Conservation (phyloP, 1,284 basidiomycete species). For the Fistulinella staudtii region DNA sequence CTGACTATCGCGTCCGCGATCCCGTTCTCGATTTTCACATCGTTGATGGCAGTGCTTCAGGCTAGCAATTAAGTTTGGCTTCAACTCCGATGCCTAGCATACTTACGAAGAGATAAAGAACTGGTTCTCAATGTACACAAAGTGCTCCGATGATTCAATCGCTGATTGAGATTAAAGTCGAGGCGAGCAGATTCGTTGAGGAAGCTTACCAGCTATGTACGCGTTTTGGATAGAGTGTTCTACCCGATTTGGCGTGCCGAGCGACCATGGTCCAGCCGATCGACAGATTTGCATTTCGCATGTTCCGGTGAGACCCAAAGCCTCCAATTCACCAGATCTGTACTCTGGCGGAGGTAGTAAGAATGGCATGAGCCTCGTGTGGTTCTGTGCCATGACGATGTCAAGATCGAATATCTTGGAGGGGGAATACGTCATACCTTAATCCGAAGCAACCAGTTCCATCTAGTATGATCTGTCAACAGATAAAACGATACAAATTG, state of each 20-base stretch:
- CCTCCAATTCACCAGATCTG: slow-evolving; percentile 73
- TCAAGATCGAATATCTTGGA: not conserved
- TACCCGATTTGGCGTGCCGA: slow-evolving; percentile 82
- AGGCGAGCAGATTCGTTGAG: not conserved
- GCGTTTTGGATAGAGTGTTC: slow-evolving; percentile 96
- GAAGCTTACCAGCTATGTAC: slow-evolving; percentile 74
- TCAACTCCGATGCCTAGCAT: slow-evolving; percentile 27
- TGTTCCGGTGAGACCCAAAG: slow-evolving; percentile 87
- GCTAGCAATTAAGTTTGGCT: slow-evolving; percentile 4
- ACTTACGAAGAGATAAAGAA: slow-evolving; percentile 95
- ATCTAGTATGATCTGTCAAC: slow-evolving; percentile 44
- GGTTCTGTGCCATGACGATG: slow-evolving; percentile 55
- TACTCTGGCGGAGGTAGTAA: slow-evolving; percentile 93
- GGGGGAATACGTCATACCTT: slow-evolving; percentile 51
- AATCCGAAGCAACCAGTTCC: slow-evolving; percentile 89
- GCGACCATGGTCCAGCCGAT: slow-evolving; percentile 93
- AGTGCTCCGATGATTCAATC: slow-evolving; percentile 92
- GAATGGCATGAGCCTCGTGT: slow-evolving; percentile 90
- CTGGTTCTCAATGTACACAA: slow-evolving; percentile 96
- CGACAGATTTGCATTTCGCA: slow-evolving; percentile 98
- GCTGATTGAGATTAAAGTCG: slow-evolving; percentile 44
- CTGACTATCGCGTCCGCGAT: slow-evolving; percentile 94
- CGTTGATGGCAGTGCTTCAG: slow-evolving; percentile 77
- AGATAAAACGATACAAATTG: slow-evolving; percentile 12
- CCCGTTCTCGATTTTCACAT: slow-evolving; percentile 86